phyloP scores from a whole-genome alignment of 148 eudicot genomes.

The Cornus florida region DNA sequence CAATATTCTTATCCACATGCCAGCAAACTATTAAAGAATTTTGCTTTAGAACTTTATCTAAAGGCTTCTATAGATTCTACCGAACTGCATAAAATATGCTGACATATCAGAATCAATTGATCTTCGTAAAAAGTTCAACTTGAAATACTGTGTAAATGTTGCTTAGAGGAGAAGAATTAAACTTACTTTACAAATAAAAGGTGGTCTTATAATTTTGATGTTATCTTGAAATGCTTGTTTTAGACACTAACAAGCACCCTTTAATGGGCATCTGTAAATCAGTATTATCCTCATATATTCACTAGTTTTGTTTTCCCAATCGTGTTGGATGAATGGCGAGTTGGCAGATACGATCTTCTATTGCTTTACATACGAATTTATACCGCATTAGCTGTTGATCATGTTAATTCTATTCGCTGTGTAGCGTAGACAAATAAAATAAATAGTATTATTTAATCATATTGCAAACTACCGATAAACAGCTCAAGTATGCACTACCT shows the following conservation, averaged over 20 bases:
- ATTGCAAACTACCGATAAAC: neutral
- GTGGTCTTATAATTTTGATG: neutral
- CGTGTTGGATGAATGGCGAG: neutral
- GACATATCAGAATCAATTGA: conserved; percentile 53
- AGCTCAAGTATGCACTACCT: neutral
- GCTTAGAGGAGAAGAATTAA: neutral
- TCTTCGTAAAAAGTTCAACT: conserved; percentile 33
- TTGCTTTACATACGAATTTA: conserved; percentile 22
- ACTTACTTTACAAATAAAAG: neutral
- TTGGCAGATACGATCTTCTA: conserved; percentile 7
- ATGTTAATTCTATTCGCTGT: neutral
- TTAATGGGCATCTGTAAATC: neutral
- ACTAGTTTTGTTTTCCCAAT: neutral
- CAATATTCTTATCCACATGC: conserved; percentile 63
- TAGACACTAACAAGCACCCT: conserved; percentile 15
- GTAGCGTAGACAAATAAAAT: neutral
- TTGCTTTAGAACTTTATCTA: conserved; percentile 39
- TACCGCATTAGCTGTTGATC: conserved; percentile 23
- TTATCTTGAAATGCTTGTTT: conserved; percentile 4
- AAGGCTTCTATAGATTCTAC: conserved; percentile 52
- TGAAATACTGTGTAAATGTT: conserved; percentile 26
- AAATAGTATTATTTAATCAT: neutral
- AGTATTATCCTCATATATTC: neutral
- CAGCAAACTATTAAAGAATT: conserved; percentile 51
- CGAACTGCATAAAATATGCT: conserved; percentile 50